phyloP scores from a whole-genome alignment of 2,329 filamentous ascomycete species.

The Pyricularia sp. region DNA sequence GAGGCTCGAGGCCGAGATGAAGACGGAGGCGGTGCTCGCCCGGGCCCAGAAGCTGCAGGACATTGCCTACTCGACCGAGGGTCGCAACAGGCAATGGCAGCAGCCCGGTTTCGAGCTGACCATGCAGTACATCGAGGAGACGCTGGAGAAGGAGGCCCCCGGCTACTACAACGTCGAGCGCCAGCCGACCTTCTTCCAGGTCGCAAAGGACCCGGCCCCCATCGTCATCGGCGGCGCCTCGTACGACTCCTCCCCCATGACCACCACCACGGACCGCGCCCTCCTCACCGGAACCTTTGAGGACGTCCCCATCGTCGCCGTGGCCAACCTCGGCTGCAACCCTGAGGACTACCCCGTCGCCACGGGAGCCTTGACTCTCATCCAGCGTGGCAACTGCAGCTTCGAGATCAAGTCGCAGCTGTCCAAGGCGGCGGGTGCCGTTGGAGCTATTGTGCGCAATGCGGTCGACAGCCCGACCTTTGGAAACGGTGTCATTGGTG shows the following conservation, averaged over 20 bases:
- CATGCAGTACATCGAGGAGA: conserved; percentile 4
- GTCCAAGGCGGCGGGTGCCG: conserved; percentile 47
- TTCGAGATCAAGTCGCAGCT: conserved; percentile 48
- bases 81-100: conserved; percentile 4
- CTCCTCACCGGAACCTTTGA: conserved; percentile 16
- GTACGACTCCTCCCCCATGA: conserved; percentile 22
- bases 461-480: conserved; percentile 39
- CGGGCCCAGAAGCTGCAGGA: conserved; percentile 2
- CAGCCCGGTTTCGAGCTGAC: conserved; percentile 4
- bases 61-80: conserved; percentile 4
- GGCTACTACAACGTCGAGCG: conserved; percentile 4
- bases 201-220: conserved; percentile 3
- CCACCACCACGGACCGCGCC: conserved; percentile 41
- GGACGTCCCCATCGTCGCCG: conserved; percentile 28
- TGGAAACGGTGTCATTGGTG: conserved; percentile 42
- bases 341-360: conserved; percentile 43
- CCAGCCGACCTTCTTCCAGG: not conserved
- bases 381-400: conserved; percentile 48
- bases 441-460: conserved; percentile 52
- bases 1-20: conserved; percentile 3
- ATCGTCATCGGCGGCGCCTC: conserved; percentile 20
- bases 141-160: conserved; percentile 2
- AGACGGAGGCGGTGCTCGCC: not conserved
- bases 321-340: conserved; percentile 43
- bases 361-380: conserved; percentile 46